Evolutionary conservation across 495 filamentous ascomycete genomes (phyloP).

Genomic region (Pseudevernia furfuracea): DNA sequence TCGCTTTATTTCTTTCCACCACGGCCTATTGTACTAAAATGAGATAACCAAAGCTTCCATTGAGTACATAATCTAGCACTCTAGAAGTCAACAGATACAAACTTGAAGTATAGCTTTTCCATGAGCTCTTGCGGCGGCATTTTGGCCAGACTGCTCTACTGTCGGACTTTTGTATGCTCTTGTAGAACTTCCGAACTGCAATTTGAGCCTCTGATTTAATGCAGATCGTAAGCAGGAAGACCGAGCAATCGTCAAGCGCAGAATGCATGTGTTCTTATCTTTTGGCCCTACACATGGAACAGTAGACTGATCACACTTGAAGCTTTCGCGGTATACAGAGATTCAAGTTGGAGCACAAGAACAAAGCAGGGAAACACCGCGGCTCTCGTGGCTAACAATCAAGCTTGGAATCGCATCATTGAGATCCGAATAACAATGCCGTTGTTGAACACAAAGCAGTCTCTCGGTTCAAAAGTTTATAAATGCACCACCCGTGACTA

Average conservation of each 20-base stretch:
- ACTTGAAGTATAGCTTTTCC: not conserved
- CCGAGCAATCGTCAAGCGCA: not conserved
- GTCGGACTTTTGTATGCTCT: not conserved
- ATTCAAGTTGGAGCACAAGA: not conserved
- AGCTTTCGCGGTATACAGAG: not conserved
- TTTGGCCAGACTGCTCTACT: not conserved
- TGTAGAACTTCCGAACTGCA: not conserved
- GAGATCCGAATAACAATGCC: not conserved
- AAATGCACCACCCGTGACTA: not conserved
- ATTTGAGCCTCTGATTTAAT: not conserved
- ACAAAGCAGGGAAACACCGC: not conserved
- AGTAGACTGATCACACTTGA: too few relatives aligned
- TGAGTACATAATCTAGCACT: not conserved
- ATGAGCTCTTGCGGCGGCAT: not conserved
- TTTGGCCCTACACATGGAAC: not conserved
- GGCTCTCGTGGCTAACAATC: not conserved
- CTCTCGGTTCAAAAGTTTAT: not conserved
- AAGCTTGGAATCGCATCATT: not conserved
- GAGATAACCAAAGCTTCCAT: not conserved
- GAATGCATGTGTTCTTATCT: not conserved
- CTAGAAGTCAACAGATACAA: not conserved
- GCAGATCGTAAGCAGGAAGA: not conserved
- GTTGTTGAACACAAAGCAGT: slow-evolving; percentile 1
- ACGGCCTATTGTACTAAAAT: not conserved
- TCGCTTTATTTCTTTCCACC: not conserved